Evolutionary conservation across 2,329 filamentous ascomycete genomes (phyloP).

Genomic region (Ophioceras dolichostomum): DNA sequence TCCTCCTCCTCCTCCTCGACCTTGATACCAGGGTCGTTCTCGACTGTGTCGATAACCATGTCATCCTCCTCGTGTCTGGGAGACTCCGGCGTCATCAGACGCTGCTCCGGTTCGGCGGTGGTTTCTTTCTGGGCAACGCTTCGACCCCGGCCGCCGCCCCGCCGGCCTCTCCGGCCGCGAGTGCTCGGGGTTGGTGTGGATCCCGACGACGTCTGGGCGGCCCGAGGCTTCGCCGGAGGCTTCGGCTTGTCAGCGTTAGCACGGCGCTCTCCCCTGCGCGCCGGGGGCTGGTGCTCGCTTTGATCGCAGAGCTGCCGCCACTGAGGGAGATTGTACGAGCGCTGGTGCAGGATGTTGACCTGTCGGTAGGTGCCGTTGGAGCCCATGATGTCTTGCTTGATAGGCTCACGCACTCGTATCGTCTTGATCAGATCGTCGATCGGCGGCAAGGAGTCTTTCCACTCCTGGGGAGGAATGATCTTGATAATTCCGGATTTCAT

Average conservation of each 20-base stretch:
- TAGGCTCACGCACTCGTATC: conserved; percentile 89
- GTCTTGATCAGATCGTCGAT: conserved; percentile 82
- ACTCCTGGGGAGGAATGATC: conserved; percentile 86
- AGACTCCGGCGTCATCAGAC: conserved; percentile 47
- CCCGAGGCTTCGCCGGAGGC: conserved; percentile 23
- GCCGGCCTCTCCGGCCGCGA: conserved; percentile 17
- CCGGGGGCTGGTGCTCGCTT: conserved; percentile 90
- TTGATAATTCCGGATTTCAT: conserved; percentile 98
- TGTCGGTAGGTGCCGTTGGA: conserved; percentile 93
- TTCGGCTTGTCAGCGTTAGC: conserved; percentile 44
- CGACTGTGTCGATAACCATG: conserved; percentile 32
- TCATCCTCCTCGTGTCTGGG: conserved; percentile 27
- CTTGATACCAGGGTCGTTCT: conserved; percentile 28
- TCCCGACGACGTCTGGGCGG: conserved; percentile 13
- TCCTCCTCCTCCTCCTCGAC: conserved; percentile 34
- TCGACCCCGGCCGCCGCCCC: conserved; percentile 17
- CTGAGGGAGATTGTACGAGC: conserved; percentile 92
- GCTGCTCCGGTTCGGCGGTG: conserved; percentile 28
- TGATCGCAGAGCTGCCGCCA: conserved; percentile 92
- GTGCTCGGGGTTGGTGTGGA: conserved; percentile 2
- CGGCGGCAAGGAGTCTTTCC: conserved; percentile 68
- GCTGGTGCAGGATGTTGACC: conserved; percentile 90
- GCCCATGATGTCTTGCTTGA: conserved; percentile 96
- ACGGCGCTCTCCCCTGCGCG: conserved; percentile 71
- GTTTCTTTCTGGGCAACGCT: conserved; percentile 26